phyloP scores from a whole-genome alignment of 2,329 filamentous ascomycete genomes.

The Ophiostoma sp. region DNA sequence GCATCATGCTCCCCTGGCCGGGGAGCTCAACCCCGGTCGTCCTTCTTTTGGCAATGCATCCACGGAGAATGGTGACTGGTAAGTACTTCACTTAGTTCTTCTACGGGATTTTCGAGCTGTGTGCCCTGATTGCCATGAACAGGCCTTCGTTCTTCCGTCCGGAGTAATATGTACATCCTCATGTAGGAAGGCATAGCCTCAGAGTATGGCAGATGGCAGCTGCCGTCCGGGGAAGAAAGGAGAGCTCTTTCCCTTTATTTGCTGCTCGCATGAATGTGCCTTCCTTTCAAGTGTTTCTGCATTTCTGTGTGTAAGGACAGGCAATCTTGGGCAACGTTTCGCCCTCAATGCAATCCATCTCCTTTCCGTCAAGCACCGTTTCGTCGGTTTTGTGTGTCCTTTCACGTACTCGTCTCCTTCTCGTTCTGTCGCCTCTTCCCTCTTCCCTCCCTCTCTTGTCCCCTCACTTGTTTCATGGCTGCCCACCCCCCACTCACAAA shows the following conservation, averaged over 20 bases:
- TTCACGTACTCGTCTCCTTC: not conserved
- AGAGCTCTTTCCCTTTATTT: not conserved
- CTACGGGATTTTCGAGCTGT: not conserved
- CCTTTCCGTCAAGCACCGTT: not conserved
- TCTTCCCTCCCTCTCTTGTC: not conserved
- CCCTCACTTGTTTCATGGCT: slow-evolving; percentile 23
- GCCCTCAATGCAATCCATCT: not conserved
- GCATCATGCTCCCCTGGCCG: slow-evolving; percentile 22
- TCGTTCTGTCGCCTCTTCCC: not conserved
- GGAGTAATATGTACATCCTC: not conserved
- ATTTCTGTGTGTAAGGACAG: not conserved
- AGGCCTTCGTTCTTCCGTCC: not conserved
- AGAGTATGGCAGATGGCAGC: not conserved
- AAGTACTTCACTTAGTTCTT: not conserved
- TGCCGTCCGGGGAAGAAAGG: not conserved
- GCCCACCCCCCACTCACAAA: slow-evolving; percentile 15
- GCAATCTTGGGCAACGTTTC: slow-evolving; percentile 8
- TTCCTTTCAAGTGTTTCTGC: not conserved
- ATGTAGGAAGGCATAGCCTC: too few relatives aligned
- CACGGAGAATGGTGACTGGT: not conserved
- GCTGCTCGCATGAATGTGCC: not conserved
- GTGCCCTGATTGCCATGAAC: not conserved
- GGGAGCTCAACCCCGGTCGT: slow-evolving; percentile 8
- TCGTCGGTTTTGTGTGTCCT: not conserved
- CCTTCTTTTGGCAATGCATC: slow-evolving; percentile 10